A percentile compares a stretch with the other conserved stretches of the same genome.
Evolutionary conservation across 2,329 filamentous ascomycete species (phyloP).

Genomic region (Beauveria scarabaeidicola): DNA sequence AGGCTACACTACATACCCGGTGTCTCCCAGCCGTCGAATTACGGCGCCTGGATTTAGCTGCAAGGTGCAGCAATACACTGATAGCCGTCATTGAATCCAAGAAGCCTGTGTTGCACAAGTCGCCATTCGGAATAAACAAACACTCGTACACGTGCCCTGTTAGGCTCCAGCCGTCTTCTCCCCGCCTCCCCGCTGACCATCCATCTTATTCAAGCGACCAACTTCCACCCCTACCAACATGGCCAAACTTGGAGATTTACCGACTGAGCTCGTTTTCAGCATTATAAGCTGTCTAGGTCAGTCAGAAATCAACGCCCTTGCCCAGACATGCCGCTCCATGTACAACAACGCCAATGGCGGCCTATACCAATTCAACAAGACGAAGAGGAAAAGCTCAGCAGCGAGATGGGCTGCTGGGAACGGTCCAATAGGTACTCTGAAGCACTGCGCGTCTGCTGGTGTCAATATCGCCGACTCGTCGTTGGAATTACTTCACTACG

Average conservation of each 20-base stretch:
- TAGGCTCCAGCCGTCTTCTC: background rate
- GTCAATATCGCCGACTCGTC: background rate
- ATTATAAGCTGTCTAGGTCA: background rate
- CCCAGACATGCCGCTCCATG: background rate
- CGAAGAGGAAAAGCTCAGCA: background rate
- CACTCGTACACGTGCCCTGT: background rate
- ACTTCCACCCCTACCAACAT: background rate
- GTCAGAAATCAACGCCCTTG: background rate
- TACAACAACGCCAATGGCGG: background rate
- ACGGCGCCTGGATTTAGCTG: background rate
- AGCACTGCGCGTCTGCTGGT: background rate
- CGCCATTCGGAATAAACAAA: background rate
- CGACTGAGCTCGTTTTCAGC: background rate
- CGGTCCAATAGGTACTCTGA: background rate
- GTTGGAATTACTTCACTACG: slow-evolving; percentile 8
- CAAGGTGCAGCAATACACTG: background rate
- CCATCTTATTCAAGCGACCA: background rate
- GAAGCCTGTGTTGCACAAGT: background rate
- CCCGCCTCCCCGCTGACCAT: background rate
- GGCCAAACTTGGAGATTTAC: background rate
- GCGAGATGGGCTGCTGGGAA: slow-evolving; percentile 1
- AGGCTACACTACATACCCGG: background rate
- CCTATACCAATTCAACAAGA: slow-evolving; percentile 3
- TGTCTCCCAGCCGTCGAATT: background rate
- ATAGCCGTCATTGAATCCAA: background rate